phyloP scores from a whole-genome alignment of 2,329 filamentous ascomycete genomes.

The Penicillium psychrosexuale region DNA sequence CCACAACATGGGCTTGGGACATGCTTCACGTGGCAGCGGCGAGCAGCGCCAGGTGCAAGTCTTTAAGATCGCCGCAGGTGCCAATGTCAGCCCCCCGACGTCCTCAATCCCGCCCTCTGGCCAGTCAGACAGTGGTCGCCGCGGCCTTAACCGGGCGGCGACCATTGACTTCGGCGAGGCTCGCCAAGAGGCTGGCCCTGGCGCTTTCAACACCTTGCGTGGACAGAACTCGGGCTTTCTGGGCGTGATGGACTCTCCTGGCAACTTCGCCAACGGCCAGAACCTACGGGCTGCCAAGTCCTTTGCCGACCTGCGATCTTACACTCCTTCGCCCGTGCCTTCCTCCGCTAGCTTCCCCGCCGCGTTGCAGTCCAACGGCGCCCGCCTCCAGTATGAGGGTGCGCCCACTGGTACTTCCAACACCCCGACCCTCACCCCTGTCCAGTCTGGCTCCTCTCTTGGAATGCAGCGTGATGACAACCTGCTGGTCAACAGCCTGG shows the following conservation, averaged over 20 bases:
- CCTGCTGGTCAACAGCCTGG: constrained; percentile 62
- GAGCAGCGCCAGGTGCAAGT: constrained; percentile 89
- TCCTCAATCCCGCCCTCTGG: constrained; percentile 61
- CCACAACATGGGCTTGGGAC: constrained; percentile 89
- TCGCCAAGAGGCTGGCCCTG: constrained; percentile 63
- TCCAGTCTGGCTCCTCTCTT: constrained; percentile 49
- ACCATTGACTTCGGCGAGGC: constrained; percentile 93
- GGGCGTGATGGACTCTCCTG: constrained; percentile 76
- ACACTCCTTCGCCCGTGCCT: constrained; percentile 87
- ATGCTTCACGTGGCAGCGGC: constrained; percentile 83
- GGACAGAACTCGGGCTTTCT: constrained; percentile 78
- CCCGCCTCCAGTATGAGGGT: constrained; percentile 60
- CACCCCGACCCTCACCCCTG: constrained; percentile 65
- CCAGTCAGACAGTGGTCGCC: constrained; percentile 73
- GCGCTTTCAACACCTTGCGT: constrained; percentile 68
- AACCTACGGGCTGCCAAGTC: constrained; percentile 93
- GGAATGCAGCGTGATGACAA: constrained; percentile 55
- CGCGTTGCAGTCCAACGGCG: constrained; percentile 60
- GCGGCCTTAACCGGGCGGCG: constrained; percentile 86
- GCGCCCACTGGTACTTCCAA: constrained; percentile 57
- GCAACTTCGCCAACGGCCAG: constrained; percentile 64
- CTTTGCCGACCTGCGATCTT: constrained; percentile 90
- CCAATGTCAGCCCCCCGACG: constrained; percentile 60
- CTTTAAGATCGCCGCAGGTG: constrained; percentile 56
- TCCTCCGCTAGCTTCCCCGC: constrained; percentile 85